Evolutionary conservation across 2,329 filamentous ascomycete species (phyloP), one percentile per base, ranked within the genome.

Genomic region (Hypomyces perniciosus): DNA sequence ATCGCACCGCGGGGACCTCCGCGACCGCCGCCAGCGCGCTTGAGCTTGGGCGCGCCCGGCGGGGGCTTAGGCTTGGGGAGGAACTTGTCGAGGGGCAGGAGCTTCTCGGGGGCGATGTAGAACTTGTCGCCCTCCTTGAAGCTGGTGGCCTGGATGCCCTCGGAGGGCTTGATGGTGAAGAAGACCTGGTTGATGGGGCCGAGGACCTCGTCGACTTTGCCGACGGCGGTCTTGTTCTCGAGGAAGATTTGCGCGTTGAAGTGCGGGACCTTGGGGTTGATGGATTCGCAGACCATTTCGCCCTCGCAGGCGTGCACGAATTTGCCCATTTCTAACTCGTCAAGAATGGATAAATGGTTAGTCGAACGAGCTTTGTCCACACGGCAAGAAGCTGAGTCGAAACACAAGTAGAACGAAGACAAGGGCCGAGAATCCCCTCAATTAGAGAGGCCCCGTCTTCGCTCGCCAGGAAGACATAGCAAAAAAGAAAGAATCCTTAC

Each of bases 161-260:
- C 92, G 68, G 90, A 85, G 49, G 92, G 91, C 77, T 97, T 97
- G 72, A 99, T 87, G 64, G 92, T 97, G 79, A 99, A 99, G 78
- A 87, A 96, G 64, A 97, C 89, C 73, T 96, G 87, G 79, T 96
- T 97, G 72, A 99, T 88, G 57, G 93, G 92, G 52, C 93, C 93
- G 61, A 99, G 85, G 60, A 99, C 88, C 76, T 99, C 93, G 75
- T 99, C 93, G 67, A 99, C 88, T 75, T 97, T 97, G 71, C 93
- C 93, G 69, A 99, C 83, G 56, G 87, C 78, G 42, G 88, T 92
- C 86, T 97, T 99, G 79, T 97, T 99, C 80, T 97, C 92, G 64
- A 97, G 86, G 76, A 93, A 99, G 71, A 99, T 95, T 61, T 90
- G 90, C 55, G 93, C 93, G 78, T 96, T 97, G 85, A 99, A 99